A percentile compares a stretch with the other conserved stretches of the same genome.
Conservation (phyloP, 2,329 filamentous ascomycete species). For the Colletotrichum ledebouriae region DNA sequence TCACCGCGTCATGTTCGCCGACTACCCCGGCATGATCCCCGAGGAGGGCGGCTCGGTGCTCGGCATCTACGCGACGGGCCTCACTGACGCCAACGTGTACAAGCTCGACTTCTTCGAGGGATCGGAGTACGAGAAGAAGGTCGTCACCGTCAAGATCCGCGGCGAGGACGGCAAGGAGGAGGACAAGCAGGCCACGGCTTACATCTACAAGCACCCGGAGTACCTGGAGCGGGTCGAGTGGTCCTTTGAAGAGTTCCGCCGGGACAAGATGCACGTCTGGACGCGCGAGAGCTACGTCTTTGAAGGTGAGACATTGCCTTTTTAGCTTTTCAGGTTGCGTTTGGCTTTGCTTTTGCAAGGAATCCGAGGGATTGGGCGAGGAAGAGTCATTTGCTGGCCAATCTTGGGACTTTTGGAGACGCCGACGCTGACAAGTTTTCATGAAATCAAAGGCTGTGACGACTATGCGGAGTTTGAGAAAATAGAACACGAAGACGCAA, state of each 20-base stretch:
- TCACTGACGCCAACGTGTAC: slow-evolving; percentile 81
- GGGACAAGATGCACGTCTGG: slow-evolving; percentile 75
- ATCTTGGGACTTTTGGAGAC: slow-evolving; percentile 1
- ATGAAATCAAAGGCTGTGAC: slow-evolving; percentile 29
- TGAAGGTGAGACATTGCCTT: slow-evolving; percentile 51
- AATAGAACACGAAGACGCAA: slow-evolving; percentile 22
- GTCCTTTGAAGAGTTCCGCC: slow-evolving; percentile 88
- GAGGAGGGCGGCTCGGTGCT: slow-evolving; percentile 71
- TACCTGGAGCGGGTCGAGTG: slow-evolving; percentile 81
- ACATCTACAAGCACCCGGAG: slow-evolving; percentile 69
- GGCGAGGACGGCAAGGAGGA: slow-evolving; percentile 53
- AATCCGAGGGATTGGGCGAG: not conserved
- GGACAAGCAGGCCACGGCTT: slow-evolving; percentile 70
- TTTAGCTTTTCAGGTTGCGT: not conserved
- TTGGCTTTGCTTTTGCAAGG: not conserved
- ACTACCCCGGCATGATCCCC: slow-evolving; percentile 85
- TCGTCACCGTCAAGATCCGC: slow-evolving; percentile 64
- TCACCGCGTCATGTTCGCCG: slow-evolving; percentile 74
- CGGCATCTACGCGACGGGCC: slow-evolving; percentile 81
- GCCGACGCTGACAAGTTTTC: slow-evolving; percentile 10
- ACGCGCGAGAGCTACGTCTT: slow-evolving; percentile 64
- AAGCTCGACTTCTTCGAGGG: slow-evolving; percentile 90
- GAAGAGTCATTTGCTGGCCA: not conserved
- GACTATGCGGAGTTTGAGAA: slow-evolving; percentile 36
- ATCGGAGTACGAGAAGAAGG: slow-evolving; percentile 73